phyloP scores from a whole-genome alignment of 2,329 filamentous ascomycete genomes.

The Chaetomiaceae sp. region DNA sequence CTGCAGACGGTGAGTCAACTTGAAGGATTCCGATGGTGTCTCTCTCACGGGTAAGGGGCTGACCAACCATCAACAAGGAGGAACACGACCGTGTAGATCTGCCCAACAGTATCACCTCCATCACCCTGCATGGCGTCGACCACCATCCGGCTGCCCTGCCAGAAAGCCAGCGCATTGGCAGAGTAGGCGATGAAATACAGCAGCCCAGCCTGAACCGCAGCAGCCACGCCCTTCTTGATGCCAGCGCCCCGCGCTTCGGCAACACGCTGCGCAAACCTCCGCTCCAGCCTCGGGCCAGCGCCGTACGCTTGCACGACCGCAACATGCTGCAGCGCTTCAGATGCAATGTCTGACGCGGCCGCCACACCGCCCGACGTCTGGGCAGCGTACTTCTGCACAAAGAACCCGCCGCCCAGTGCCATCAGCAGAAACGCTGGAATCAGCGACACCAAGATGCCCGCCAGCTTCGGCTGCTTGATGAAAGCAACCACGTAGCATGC shows the following conservation, averaged over 20 bases:
- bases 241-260: conserved; percentile 32
- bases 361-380: conserved; percentile 50
- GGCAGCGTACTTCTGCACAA: conserved; percentile 46
- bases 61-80: conserved; percentile 43
- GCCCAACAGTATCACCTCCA: conserved; percentile 37
- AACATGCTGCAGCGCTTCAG: conserved; percentile 55
- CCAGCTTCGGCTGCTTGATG: conserved; percentile 54
- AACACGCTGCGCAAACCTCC: conserved; percentile 40
- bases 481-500: conserved; percentile 64
- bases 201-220: conserved; percentile 54
- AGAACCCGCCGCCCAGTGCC: conserved; percentile 51
- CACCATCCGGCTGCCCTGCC: conserved; percentile 45
- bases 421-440: conserved; percentile 59
- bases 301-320: conserved; percentile 61
- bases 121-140: neutral
- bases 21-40: too few relatives aligned
- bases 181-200: conserved; percentile 61
- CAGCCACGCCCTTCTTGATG: conserved; percentile 49
- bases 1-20: conserved; percentile 28
- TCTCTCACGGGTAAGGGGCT: conserved; percentile 5
- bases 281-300: conserved; percentile 52
- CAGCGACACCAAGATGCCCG: conserved; percentile 57
- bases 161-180: conserved; percentile 59
- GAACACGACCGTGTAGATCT: conserved; percentile 51
- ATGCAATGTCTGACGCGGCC: conserved; percentile 56